Base-by-base conservation (phyloP, 768 basidiomycete genomes). In the Lactarius vividus region DNA sequence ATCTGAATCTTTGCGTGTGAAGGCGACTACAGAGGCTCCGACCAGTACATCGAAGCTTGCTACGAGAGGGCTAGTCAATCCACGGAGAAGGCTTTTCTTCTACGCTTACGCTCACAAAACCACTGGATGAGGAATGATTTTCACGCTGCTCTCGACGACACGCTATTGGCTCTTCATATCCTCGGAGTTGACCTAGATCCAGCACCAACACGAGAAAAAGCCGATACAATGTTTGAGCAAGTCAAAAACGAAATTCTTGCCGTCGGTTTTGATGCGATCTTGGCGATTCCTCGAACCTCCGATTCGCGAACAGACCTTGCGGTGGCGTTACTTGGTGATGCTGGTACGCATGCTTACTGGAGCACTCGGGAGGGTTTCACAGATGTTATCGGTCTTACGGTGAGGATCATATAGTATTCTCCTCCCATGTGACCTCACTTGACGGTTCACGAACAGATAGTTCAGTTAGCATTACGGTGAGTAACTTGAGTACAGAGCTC, bases 311-410 rank as follows among this genome's bases (percentile, higher is more conserved):
- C 79, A 13, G 85, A 89, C 70, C 78, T 91, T 37, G 86, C 87
- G 10, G 85, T 89, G 10, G 78, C 83, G 13, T 74, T 90, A 56
- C 77, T 90, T 35, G 88, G 88, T 69, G 89, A 91, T 70, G 88
- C 88, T 26, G 86, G 87, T 84, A 66, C 46, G 77, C 87, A 87
- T 73, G 87, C 88, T 13, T 89, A 89, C 70, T 90, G 88, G 88
- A 87, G 83, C 69, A 79, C 83, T 0, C 76, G 75, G 15, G 80
- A 81, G 60, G 82, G 82, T 2, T 85, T 88, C 70, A 76, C 81
- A 11, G 87, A 87, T 73, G 77, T 86, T 20, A 84, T 89, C 57
- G 88, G 88, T 18, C 76, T 88, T 49, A 88, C 85, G 69, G 88
- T 88, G 64, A 53, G 33, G 37, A 13, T 31, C 31, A 11, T 9